Conservation (phyloP, 1,284 basidiomycete species). For the Gymnopus androsaceus region DNA sequence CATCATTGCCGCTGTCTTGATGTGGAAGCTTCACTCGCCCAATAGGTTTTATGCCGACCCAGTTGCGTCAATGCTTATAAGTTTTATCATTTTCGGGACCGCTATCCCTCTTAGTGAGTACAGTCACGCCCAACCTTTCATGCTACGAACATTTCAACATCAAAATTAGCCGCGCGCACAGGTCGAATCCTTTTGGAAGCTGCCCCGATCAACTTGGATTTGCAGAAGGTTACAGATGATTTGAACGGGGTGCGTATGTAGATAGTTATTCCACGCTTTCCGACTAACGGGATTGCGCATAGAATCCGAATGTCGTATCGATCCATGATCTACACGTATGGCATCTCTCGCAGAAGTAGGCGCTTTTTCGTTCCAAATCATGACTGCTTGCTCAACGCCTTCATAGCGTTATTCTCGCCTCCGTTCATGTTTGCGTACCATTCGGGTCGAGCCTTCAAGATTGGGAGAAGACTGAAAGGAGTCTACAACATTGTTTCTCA, state of each 20-base stretch:
- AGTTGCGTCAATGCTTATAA: conserved; percentile 45
- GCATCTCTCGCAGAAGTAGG: conserved; percentile 51
- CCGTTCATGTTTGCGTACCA: conserved; percentile 49
- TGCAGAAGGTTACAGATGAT: conserved; percentile 48
- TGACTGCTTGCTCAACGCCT: not conserved
- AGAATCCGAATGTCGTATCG: conserved; percentile 45
- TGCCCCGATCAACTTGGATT: conserved; percentile 44
- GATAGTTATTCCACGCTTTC: no score
- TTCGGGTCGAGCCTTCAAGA: conserved; percentile 41
- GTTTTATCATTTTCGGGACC: conserved; percentile 47
- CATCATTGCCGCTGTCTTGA: conserved; percentile 45
- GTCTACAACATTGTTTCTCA: conserved; percentile 47
- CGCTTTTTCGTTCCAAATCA: conserved; percentile 6
- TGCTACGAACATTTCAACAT: not conserved
- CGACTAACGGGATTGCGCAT: not conserved
- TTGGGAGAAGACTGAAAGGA: conserved; percentile 47
- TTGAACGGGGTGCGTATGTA: conserved; percentile 36
- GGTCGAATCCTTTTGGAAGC: conserved; percentile 52
- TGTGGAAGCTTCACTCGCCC: conserved; percentile 44
- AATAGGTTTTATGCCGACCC: conserved; percentile 50
- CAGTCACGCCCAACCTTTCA: not conserved
- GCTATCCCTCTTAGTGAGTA: conserved; percentile 48
- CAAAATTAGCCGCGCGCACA: conserved; percentile 9
- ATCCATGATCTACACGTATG: conserved; percentile 53
- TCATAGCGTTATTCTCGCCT: conserved; percentile 46